phyloP scores from a whole-genome alignment of 108 stramenopile species.

The Aureococcus anophagefferens region DNA sequence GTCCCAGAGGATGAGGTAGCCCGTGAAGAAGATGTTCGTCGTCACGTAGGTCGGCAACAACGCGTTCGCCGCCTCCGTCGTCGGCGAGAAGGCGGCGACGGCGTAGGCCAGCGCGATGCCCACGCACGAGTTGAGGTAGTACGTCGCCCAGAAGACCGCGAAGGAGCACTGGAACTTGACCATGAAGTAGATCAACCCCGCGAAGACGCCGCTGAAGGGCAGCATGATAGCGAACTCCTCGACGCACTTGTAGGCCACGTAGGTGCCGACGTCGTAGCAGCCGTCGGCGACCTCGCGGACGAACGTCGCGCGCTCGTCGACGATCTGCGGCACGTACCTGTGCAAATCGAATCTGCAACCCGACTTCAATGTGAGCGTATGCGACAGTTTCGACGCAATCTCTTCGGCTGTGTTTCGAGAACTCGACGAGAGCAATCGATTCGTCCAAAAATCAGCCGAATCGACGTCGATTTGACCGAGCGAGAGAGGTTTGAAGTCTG shows the following conservation, averaged over 20 bases:
- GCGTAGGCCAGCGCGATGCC: conserved; percentile 21
- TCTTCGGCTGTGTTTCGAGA: too few relatives aligned
- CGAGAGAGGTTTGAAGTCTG: too few relatives aligned
- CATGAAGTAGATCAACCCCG: conserved; percentile 11
- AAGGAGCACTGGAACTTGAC: conserved; percentile 10
- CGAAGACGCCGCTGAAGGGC: conserved; percentile 1
- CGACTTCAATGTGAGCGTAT: too few relatives aligned
- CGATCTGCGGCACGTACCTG: conserved; percentile 17
- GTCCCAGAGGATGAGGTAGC: conserved; percentile 11
- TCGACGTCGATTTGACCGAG: too few relatives aligned
- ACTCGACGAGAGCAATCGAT: too few relatives aligned
- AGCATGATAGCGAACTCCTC: conserved; percentile 16
- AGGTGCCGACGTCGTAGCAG: conserved; percentile 20
- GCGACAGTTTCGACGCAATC: too few relatives aligned
- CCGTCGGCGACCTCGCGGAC: conserved; percentile 22
- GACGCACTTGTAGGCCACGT: conserved; percentile 12
- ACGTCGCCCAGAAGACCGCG: conserved; percentile 3
- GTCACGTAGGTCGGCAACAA: conserved; percentile 16
- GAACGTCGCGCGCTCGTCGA: conserved; percentile 11
- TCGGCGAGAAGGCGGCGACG: conserved; percentile 18
- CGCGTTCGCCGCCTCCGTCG: conserved; percentile 19
- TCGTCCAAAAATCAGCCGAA: too few relatives aligned
- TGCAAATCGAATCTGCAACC: too few relatives aligned
- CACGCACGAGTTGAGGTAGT: conserved; percentile 16
- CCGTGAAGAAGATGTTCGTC: conserved; percentile 16